Evolutionary conservation across 345 rosid genomes (phyloP), one percentile per base, ranked within the genome.

Genomic region (Dimocarpus longan): DNA sequence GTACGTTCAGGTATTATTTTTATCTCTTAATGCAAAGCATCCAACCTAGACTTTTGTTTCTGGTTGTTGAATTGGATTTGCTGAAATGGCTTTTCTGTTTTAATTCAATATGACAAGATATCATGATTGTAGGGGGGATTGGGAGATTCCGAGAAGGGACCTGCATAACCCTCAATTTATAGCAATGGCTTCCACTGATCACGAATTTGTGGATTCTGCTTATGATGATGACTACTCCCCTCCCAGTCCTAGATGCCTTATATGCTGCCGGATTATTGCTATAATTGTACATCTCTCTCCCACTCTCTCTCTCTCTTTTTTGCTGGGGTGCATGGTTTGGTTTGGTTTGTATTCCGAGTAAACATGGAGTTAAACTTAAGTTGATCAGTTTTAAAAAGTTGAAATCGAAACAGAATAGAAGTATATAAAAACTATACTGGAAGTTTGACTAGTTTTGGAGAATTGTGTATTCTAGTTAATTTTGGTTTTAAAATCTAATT

Each of bases 211-310:
- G 39, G 89, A 82, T 57, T 69, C 85, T 1, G 78, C 72, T 84
- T 90, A 46, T 6, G 8, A 6, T 39, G 95, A 91, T 56, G 90
- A 84, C 6, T 85, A 83, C 73, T 68, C 90, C 6, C 67, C 81
- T 73, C 84, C 89, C 71, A 81, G 86, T 79, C 76, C 91, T 5
- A 82, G 87, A 82, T 90, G 95, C 81, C 80, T 93, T 76, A 74
- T 92, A 37, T 93, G 93, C 86, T 92, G 93, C 78, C 91, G 97
- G 15, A 48, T 87, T 43, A 80, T 91, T 80, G 93, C 97, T 70
- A 85, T 92, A 43, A 87, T 87, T 42, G 97, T 95, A 91, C 12
- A 59, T 69, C 70, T 67, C 74, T 79, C 80, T 81, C 52, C 73
- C 84, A 77, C 81, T 73, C 26, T 68, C 50, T 46, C 68, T 52